Conservation (phyloP, 2,329 filamentous ascomycete species). For the Penicillium sp. region DNA sequence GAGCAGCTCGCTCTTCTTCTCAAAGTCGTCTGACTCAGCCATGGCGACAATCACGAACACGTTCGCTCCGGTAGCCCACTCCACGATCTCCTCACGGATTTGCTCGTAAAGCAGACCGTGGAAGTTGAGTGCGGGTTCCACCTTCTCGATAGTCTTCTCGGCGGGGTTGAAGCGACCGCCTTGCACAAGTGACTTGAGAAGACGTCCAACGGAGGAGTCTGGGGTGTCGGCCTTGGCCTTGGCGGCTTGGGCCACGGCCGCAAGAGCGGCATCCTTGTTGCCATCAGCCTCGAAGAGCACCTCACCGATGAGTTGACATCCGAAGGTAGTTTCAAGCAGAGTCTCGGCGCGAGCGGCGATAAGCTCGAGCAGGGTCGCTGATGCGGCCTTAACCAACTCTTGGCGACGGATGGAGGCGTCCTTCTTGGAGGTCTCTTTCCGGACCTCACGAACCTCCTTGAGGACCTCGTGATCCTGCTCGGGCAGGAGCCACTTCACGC, state of each 20-base stretch:
- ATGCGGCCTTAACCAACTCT: slow-evolving; percentile 74
- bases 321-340: slow-evolving; percentile 74
- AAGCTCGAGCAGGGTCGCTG: slow-evolving; percentile 71
- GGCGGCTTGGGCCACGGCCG: slow-evolving; percentile 58
- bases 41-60: slow-evolving; percentile 84
- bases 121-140: slow-evolving; percentile 78
- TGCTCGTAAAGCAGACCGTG: slow-evolving; percentile 76
- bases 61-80: slow-evolving; percentile 84
- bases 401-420: slow-evolving; percentile 72
- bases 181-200: slow-evolving; percentile 88
- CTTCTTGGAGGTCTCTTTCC: slow-evolving; percentile 88
- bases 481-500: slow-evolving; percentile 63
- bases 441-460: slow-evolving; percentile 74
- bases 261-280: slow-evolving; percentile 73
- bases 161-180: slow-evolving; percentile 82
- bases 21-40: slow-evolving; percentile 72
- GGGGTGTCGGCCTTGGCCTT: slow-evolving; percentile 53
- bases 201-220: slow-evolving; percentile 70
- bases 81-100: slow-evolving; percentile 71
- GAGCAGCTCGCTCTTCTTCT: slow-evolving; percentile 64
- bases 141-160: slow-evolving; percentile 67
- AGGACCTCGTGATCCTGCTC: slow-evolving; percentile 68
- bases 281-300: slow-evolving; percentile 74
- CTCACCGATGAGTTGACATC: slow-evolving; percentile 82
- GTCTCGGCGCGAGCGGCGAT: slow-evolving; percentile 68